Conservation (phyloP, 305 asterid species). For the Fraxinus paxiana region DNA sequence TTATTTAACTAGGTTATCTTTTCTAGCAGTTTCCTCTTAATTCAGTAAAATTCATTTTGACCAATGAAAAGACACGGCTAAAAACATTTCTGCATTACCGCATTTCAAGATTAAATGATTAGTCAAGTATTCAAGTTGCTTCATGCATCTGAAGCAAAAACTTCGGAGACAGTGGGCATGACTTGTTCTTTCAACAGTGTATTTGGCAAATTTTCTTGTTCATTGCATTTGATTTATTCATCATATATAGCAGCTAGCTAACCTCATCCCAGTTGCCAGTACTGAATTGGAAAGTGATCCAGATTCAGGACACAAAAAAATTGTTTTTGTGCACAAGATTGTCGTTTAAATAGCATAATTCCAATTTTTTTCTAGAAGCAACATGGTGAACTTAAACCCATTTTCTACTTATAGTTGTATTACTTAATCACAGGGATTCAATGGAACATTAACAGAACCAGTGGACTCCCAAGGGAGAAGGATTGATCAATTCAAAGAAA, state of each 20-base stretch:
- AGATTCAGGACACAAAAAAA: background rate
- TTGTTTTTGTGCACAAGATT: background rate
- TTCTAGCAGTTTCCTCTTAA: background rate
- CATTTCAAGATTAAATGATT: background rate
- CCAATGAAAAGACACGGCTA: background rate
- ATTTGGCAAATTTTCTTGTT: background rate
- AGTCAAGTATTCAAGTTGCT: background rate
- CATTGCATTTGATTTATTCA: background rate
- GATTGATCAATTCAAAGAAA: conserved; percentile 79
- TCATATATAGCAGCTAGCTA: background rate
- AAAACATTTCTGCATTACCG: background rate
- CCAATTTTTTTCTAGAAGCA: background rate
- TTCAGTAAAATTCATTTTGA: background rate
- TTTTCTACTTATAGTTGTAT: background rate
- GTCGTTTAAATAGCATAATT: background rate
- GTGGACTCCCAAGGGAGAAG: conserved; percentile 74
- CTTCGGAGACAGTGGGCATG: background rate
- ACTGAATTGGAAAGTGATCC: background rate
- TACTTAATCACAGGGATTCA: conserved; percentile 54
- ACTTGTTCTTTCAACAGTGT: background rate
- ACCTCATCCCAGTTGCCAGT: background rate
- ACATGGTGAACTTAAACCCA: background rate
- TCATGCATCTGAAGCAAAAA: background rate
- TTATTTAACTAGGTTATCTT: background rate
- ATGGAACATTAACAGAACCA: conserved; percentile 71